Evolutionary conservation across 495 filamentous ascomycete species (phyloP), one percentile per base, ranked within the genome.

Genomic region (Penicillium maclennaniae): DNA sequence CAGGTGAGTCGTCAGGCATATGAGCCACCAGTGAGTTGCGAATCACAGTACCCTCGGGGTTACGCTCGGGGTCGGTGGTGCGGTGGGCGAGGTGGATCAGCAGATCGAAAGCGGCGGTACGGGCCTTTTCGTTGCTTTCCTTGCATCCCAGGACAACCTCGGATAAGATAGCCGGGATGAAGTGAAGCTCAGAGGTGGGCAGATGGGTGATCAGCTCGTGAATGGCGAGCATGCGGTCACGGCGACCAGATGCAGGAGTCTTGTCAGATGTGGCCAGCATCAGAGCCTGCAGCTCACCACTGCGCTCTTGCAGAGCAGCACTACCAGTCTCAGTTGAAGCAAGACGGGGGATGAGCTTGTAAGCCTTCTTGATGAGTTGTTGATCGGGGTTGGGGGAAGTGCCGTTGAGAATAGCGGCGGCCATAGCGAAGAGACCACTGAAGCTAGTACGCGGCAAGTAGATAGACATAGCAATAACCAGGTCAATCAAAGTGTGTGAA

Each of bases 301-400:
- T 86, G 48, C 90, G 84, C 54, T 88, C 83, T 55, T 78, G 59
- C 6, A 98, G 79, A 14, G 91, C 90, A 6, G 72, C 71, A 31
- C 75, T 77, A 15, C 95, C 95, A 25, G 72, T 77, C n/a, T 84
- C 79, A 7, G 91, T 92, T 27, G 87, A 83, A 3, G 88, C 86
- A 40, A 98, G 80, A 27, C 92, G 83, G 7, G 93, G 92, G 48
- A 98, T 90, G 44, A 98, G 78, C 70, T 97, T 97, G 77, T 97
- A 98, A 4, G 93, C 92, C 72, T 98, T 98, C 82, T 98, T 98
- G 68, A 97, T 91, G n/a, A 98, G 77, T 63, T 97, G 92, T 23
- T 93, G 87, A 56, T 97, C 95, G 40, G 63, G 27, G 66, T 69
- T 50, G 56, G 62, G 47, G 4, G 63, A 61, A 21, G 58, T 46